Evolutionary conservation across 441 rosid species (phyloP).

Genomic region (Erysimum cheiri): DNA sequence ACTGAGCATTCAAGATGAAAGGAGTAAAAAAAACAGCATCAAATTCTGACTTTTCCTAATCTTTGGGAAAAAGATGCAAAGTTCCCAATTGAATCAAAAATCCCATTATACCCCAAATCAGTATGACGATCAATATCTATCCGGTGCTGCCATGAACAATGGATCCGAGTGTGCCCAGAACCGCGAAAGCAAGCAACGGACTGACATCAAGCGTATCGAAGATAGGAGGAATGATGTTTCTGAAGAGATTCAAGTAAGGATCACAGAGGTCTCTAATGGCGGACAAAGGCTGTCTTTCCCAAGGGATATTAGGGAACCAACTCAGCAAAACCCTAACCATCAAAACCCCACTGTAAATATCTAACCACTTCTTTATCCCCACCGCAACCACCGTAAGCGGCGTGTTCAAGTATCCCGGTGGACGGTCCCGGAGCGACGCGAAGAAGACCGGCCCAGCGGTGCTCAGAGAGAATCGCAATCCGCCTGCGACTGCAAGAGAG

Average conservation of each 20-base stretch:
- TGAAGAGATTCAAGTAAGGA: slow-evolving; percentile 82
- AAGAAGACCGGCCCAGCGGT: slow-evolving; percentile 57
- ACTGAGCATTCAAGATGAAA: neutral
- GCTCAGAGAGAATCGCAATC: slow-evolving; percentile 38
- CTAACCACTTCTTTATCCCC: slow-evolving; percentile 84
- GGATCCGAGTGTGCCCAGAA: slow-evolving; percentile 69
- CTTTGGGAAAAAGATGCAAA: neutral
- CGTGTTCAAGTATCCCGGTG: slow-evolving; percentile 62
- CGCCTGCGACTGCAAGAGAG: slow-evolving; percentile 33
- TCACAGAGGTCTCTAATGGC: slow-evolving; percentile 86
- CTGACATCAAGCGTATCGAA: slow-evolving; percentile 85
- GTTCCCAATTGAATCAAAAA: neutral
- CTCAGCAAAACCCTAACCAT: slow-evolving; percentile 91
- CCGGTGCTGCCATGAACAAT: slow-evolving; percentile 59
- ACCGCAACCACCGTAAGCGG: slow-evolving; percentile 86
- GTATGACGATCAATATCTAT: neutral
- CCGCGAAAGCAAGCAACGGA: slow-evolving; percentile 79
- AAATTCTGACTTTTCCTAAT: neutral
- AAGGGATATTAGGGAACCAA: slow-evolving; percentile 93
- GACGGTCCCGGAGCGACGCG: slow-evolving; percentile 59
- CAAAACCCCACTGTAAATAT: slow-evolving; percentile 82
- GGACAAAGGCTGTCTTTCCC: slow-evolving; percentile 92
- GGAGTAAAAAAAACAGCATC: neutral
- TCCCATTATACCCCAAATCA: too few species aligned
- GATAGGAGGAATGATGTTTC: slow-evolving; percentile 80